A percentile compares a stretch with the other conserved stretches of the same genome.
phyloP scores from a whole-genome alignment of 208 protist genomes.

The Wallacemonas sp. region DNA sequence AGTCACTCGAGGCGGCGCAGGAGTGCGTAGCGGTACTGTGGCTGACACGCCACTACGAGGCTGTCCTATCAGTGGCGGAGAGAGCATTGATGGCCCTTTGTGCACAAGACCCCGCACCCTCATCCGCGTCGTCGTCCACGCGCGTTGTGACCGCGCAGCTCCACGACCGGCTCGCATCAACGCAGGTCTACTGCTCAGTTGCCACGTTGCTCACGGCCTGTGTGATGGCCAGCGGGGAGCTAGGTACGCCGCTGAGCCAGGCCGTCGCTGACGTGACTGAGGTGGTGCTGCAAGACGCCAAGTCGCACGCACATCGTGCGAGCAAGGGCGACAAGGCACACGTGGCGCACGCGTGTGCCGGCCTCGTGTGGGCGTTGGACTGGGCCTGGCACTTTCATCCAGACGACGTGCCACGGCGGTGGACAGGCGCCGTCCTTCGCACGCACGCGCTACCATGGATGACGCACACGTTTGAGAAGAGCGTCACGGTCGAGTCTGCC shows the following conservation, averaged over 20 bases:
- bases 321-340: not conserved
- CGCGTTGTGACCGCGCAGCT: too few relatives aligned
- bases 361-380: not conserved
- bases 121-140: not conserved
- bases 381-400: not conserved
- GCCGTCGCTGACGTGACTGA: not conserved
- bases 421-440: not conserved
- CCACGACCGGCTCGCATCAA: not conserved
- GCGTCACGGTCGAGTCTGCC: not conserved
- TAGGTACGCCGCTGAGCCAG: not conserved
- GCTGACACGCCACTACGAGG: not conserved
- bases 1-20: not conserved
- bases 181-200: not conserved
- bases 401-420: not conserved
- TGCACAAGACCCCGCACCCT: not conserved
- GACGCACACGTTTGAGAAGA: not conserved
- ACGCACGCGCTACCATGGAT: constrained; percentile 1
- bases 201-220: not conserved
- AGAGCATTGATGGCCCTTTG: not conserved
- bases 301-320: not conserved
- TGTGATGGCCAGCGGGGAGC: not conserved
- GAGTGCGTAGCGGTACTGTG: not conserved
- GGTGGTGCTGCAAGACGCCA: not conserved
- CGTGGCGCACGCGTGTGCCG: constrained; percentile 3
- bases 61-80: not conserved